Percentiles rank a stretch among this genome's conserved stretches.
Conservation (phyloP, 2,329 filamentous ascomycete genomes). For the Dactylonectria estremocensis region DNA sequence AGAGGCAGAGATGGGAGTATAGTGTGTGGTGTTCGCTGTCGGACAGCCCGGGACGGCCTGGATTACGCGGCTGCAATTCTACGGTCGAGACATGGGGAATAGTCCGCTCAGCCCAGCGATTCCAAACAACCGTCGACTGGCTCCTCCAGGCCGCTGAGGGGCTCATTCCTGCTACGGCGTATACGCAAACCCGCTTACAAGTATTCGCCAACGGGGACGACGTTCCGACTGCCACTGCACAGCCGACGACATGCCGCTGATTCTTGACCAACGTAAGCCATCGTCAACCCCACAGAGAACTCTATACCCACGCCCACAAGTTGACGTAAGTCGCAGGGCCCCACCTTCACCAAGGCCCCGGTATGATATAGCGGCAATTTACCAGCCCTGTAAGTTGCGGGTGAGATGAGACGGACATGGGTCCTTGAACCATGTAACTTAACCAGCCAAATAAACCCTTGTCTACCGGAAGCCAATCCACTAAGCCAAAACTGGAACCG, state of each 20-base stretch:
- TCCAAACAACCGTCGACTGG: neutral
- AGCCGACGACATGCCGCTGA: neutral
- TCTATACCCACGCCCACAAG: neutral
- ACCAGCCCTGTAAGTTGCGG: neutral
- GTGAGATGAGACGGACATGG: neutral
- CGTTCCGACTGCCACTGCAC: neutral
- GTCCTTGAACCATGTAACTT: neutral
- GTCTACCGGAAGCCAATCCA: neutral
- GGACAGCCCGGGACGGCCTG: neutral
- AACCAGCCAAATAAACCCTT: neutral
- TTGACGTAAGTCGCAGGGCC: neutral
- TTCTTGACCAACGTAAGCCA: neutral
- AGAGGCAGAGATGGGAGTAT: constrained; percentile 8
- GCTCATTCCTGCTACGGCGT: neutral
- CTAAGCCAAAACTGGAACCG: neutral
- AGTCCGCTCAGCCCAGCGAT: neutral
- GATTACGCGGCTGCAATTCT: constrained; percentile 1
- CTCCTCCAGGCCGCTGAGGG: neutral
- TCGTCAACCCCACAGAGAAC: neutral
- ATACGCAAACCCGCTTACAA: neutral
- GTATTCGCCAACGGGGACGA: neutral
- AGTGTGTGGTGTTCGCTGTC: neutral
- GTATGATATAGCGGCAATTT: neutral
- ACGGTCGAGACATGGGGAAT: neutral
- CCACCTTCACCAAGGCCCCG: neutral